Percentiles rank a stretch among this genome's conserved stretches.
Conservation (phyloP, 768 basidiomycete species). For the Boletellus emodensis region DNA sequence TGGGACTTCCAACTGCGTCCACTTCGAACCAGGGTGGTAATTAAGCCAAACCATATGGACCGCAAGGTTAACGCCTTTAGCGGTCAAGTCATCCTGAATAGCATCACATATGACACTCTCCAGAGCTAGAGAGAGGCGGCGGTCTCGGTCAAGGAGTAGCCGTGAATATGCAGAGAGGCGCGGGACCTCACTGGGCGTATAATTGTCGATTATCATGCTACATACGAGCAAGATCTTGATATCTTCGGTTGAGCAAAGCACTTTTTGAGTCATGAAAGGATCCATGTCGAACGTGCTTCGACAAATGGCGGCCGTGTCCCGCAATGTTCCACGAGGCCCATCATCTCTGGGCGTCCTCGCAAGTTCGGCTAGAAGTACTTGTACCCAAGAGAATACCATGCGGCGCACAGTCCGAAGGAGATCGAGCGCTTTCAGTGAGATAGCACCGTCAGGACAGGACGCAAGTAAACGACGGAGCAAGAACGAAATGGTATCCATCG, state of each 20-base stretch:
- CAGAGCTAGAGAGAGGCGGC: slow-evolving; percentile 29
- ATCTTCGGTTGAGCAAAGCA: slow-evolving; percentile 25
- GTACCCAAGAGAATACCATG: slow-evolving; percentile 35
- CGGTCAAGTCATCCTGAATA: slow-evolving; percentile 5
- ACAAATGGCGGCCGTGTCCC: slow-evolving; percentile 20
- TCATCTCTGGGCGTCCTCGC: slow-evolving; percentile 1
- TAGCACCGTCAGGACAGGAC: slow-evolving; percentile 4
- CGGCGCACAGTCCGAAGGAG: slow-evolving; percentile 31
- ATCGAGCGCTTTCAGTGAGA: slow-evolving; percentile 17
- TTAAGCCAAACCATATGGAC: slow-evolving; percentile 29
- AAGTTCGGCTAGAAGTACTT: slow-evolving; percentile 19
- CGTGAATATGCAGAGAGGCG: slow-evolving; percentile 9
- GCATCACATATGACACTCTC: slow-evolving; percentile 15
- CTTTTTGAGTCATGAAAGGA: neutral
- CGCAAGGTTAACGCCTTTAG: slow-evolving; percentile 29
- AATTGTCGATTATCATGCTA: slow-evolving; percentile 30
- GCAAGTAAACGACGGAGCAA: slow-evolving; percentile 35
- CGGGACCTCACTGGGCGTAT: slow-evolving; percentile 16
- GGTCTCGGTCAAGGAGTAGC: slow-evolving; percentile 29
- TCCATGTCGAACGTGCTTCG: slow-evolving; percentile 30
- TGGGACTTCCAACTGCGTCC: slow-evolving; percentile 17
- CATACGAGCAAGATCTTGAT: slow-evolving; percentile 31
- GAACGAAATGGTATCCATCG: slow-evolving; percentile 31
- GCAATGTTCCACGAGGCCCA: slow-evolving; percentile 3
- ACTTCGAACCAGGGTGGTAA: slow-evolving; percentile 24